Conservation (phyloP, 2,329 filamentous ascomycete genomes). For the Didymella lethalis region DNA sequence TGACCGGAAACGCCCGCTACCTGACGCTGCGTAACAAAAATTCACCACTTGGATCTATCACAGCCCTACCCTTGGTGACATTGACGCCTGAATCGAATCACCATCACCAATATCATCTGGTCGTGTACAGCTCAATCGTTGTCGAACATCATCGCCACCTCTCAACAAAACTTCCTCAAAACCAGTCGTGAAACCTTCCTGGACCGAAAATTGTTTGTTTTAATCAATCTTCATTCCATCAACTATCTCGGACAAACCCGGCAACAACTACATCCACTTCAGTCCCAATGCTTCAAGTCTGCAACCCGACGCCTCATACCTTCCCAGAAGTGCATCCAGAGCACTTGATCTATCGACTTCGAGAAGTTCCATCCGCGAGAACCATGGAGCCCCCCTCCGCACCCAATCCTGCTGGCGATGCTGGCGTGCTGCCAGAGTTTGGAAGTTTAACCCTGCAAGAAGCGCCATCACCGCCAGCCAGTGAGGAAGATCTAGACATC, state of each 20-base stretch:
- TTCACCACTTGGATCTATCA: constrained; percentile 12
- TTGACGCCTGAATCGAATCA: constrained; percentile 1
- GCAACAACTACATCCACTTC: constrained; percentile 26
- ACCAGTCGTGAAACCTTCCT: constrained; percentile 8
- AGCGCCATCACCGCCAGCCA: constrained; percentile 50
- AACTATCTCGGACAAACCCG: constrained; percentile 34
- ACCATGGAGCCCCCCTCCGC: constrained; percentile 48
- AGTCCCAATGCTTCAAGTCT: constrained; percentile 47
- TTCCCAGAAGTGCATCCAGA: constrained; percentile 42
- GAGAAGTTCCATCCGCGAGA: constrained; percentile 25
- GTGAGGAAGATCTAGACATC: constrained; percentile 67
- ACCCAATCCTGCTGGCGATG: constrained; percentile 52
- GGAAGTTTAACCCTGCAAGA: constrained; percentile 42
- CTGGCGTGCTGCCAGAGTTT: constrained; percentile 51
- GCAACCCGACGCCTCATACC: constrained; percentile 38
- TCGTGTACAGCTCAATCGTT: not conserved
- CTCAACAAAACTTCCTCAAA: not conserved
- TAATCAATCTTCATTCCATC: constrained; percentile 1
- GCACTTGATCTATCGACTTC: constrained; percentile 37
- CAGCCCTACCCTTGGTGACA: constrained; percentile 15
- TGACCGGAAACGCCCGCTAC: constrained; percentile 18
- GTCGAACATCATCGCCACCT: constrained; percentile 2
- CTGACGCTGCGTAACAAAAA: constrained; percentile 21
- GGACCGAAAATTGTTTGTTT: not conserved
- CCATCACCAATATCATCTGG: constrained; percentile 1